Percentiles rank a stretch among this genome's conserved stretches.
Conservation (phyloP, 805 yeast species). For the Saccharomycopsis selenospora region DNA sequence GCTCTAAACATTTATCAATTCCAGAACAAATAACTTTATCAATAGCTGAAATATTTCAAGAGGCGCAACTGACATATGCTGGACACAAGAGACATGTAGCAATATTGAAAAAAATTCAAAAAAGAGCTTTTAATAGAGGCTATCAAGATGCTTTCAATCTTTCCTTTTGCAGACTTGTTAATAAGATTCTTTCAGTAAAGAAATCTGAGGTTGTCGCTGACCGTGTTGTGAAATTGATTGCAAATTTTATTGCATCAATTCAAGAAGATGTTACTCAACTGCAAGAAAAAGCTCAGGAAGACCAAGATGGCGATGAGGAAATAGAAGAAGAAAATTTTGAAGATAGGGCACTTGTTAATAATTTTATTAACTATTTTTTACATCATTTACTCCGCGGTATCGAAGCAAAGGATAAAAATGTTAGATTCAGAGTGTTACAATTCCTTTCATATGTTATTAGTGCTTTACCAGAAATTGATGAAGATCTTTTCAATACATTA, state of each 20-base stretch:
- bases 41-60: conserved; percentile 67
- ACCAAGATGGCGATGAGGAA: conserved; percentile 27
- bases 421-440: conserved; percentile 75
- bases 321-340: conserved; percentile 23
- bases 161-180: conserved; percentile 52
- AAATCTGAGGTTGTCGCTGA: conserved; percentile 69
- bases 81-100: conserved; percentile 72
- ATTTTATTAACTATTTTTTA: conserved; percentile 54
- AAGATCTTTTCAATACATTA: conserved; percentile 57
- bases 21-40: conserved; percentile 38
- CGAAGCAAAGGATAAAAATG: conserved; percentile 67
- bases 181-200: conserved; percentile 60
- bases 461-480: conserved; percentile 68
- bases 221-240: conserved; percentile 60
- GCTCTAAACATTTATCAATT: conserved; percentile 20
- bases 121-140: conserved; percentile 45
- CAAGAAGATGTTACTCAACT: conserved; percentile 24
- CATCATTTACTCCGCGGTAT: conserved; percentile 70
- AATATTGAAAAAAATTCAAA: conserved; percentile 51
- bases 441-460: conserved; percentile 64
- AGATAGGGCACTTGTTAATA: conserved; percentile 36
- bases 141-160: conserved; percentile 52
- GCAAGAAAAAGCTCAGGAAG: conserved; percentile 26
- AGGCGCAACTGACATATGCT: conserved; percentile 64
- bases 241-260: conserved; percentile 45